Base-by-base conservation (phyloP, 345 rosid genomes). In the Pistacia atlantica region DNA sequence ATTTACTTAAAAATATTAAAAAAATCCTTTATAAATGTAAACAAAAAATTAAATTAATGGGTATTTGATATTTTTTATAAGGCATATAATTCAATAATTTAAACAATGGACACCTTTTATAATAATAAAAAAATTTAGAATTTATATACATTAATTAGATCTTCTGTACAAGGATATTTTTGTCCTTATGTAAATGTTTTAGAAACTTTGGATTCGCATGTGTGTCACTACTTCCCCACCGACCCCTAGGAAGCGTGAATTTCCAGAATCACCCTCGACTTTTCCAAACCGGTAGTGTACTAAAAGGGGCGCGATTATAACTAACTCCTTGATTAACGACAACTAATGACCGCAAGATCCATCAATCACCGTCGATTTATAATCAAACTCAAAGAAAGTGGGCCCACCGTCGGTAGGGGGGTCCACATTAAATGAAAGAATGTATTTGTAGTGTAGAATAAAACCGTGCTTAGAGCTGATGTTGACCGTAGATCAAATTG, bases 401-500 rank as follows among this genome's bases (percentile, higher is more conserved):
- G 64, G 64, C 20, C 37, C 54, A 4, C 2, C 2, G 4, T 48
- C 5, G 0, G 37, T 3, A 12, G 72, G 33, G 33, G 72, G 25
- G 3, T 14, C 38, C 20, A 25, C 57, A 5, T 46, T 51, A 46
- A 57, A 17, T 42, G 65, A 51, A 57, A 20, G 51, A 56, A 65
- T 11, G 0, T 0, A 25, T 25, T 25, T 25, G 1, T 25, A 25
- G 25, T 25, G 25, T 25, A 25, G 25, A 25, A 25, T 25, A 31
- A 22, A 0, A 4, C 20, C 33, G 31, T 62, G 68, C 76, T 31
- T 31, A 33, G 17, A 11, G 37, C 1, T 33, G 69, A 62, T 49
- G 68, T 73, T 31, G 76, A 62, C 69, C 68, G 74, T 75, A 20
- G 79, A 79, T 70, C 75, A 18, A n/a, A 1, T 2, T 28, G 75